phyloP scores from a whole-genome alignment of 768 basidiomycete genomes.

The Russula dissimulans region DNA sequence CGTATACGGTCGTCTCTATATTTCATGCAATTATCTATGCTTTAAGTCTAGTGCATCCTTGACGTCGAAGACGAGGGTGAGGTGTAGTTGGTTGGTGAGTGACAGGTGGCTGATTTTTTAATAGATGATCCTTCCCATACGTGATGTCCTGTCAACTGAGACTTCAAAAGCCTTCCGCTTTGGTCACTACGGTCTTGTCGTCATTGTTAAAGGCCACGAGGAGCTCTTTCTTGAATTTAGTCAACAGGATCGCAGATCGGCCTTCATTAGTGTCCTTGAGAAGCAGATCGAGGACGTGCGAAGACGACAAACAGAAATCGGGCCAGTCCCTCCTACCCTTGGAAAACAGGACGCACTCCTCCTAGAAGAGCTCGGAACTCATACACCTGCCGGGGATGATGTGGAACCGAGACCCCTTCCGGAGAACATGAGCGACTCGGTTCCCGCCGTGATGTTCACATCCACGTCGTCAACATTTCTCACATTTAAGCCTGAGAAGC shows the following conservation, averaged over 20 bases:
- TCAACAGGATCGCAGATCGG: slow-evolving; percentile 68
- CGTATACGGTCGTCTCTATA: slow-evolving; percentile 75
- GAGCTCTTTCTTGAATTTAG: slow-evolving; percentile 96
- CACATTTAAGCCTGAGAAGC: slow-evolving; percentile 85
- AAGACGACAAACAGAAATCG: slow-evolving; percentile 38
- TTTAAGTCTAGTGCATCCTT: slow-evolving; percentile 86
- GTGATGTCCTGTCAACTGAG: slow-evolving; percentile 78
- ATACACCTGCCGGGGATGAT: slow-evolving; percentile 30
- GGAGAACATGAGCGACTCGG: slow-evolving; percentile 30
- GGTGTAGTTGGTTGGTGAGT: slow-evolving; percentile 22
- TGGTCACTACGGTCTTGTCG: slow-evolving; percentile 79
- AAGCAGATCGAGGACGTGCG: slow-evolving; percentile 70
- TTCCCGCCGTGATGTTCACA: slow-evolving; percentile 93
- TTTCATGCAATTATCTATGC: slow-evolving; percentile 90
- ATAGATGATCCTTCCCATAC: slow-evolving; percentile 92
- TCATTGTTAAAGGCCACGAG: slow-evolving; percentile 93
- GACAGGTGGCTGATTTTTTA: neutral
- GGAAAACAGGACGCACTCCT: slow-evolving; percentile 67
- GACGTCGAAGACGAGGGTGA: slow-evolving; percentile 71
- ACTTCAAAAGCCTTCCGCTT: slow-evolving; percentile 82
- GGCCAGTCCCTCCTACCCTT: slow-evolving; percentile 34
- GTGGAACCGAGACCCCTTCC: slow-evolving; percentile 38
- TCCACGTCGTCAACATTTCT: slow-evolving; percentile 94
- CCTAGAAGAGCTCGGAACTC: slow-evolving; percentile 75
- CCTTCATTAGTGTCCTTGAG: slow-evolving; percentile 68